A percentile compares a stretch with the other conserved stretches of the same genome.
These are phyloP conservation scores for Kwoniella shivajii DNA, from an alignment of 1,284 basidiomycete species.

Conservation along the genomic window DNA sequence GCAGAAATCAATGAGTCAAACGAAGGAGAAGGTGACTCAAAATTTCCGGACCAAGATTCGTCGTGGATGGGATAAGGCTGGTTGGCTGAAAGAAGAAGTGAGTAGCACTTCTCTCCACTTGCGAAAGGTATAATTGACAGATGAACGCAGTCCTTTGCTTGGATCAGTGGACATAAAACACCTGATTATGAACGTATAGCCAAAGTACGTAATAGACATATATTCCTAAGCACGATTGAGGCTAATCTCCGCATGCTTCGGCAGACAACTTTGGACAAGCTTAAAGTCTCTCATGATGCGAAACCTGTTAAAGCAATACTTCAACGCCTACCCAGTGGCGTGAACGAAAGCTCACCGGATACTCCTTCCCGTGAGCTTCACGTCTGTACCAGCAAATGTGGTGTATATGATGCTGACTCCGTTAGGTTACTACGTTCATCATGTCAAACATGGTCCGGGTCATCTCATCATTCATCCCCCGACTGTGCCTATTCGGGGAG, in stretches of 20 bases:
- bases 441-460: constrained; percentile 28
- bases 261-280: constrained; percentile 23
- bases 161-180: constrained; percentile 28
- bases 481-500: background rate
- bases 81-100: constrained; percentile 33
- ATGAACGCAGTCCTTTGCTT: constrained; percentile 24
- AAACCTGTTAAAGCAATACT: constrained; percentile 18
- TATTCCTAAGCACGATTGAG: background rate
- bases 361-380: constrained; percentile 24
- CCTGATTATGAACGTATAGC: constrained; percentile 23
- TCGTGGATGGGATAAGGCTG: constrained; percentile 19
- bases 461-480: constrained; percentile 35
- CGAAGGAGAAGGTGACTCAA: constrained; percentile 9
- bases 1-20: background rate
- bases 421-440: constrained; percentile 35
- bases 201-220: constrained; percentile 26
- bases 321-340: constrained; percentile 13
- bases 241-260: background rate
- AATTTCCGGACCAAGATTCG: constrained; percentile 9
- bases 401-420: background rate
- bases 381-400: background rate
- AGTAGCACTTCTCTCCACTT: no score
- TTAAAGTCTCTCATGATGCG: constrained; percentile 24
- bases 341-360: constrained; percentile 17
- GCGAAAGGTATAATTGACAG: background rate